A percentile compares a stretch with the other conserved stretches of the same genome.
phyloP scores from a whole-genome alignment of 2,329 filamentous ascomycete genomes.

The Teratosphaeria destructans region DNA sequence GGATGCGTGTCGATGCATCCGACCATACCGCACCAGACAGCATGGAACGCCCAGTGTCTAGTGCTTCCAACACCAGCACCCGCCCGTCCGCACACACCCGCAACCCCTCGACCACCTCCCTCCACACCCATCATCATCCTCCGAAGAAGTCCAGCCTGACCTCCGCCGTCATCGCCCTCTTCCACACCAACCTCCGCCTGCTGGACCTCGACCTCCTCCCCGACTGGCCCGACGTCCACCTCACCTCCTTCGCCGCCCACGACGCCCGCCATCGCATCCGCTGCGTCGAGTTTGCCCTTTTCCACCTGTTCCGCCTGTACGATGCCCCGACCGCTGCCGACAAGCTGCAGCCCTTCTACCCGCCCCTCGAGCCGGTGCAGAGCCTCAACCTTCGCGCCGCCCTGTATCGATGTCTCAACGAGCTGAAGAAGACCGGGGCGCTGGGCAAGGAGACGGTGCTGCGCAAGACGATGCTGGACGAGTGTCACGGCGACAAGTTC shows the following conservation, averaged over 20 bases:
- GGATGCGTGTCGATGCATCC: background rate
- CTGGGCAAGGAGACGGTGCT: slow-evolving; percentile 71
- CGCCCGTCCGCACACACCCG: slow-evolving; percentile 7
- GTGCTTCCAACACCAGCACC: slow-evolving; percentile 1
- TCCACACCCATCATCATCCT: slow-evolving; percentile 1
- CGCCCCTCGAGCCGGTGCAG: slow-evolving; percentile 78
- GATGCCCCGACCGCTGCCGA: slow-evolving; percentile 64
- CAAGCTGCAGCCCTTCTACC: slow-evolving; percentile 84
- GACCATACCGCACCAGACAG: background rate
- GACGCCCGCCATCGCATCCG: slow-evolving; percentile 69
- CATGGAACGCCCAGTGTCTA: slow-evolving; percentile 1
- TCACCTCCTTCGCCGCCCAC: slow-evolving; percentile 54
- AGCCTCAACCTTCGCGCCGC: slow-evolving; percentile 82
- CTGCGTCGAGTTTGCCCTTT: slow-evolving; percentile 83
- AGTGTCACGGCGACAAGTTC: slow-evolving; percentile 84
- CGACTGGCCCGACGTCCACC: slow-evolving; percentile 71
- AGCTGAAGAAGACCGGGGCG: slow-evolving; percentile 76
- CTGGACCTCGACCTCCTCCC: slow-evolving; percentile 64
- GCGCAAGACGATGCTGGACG: slow-evolving; percentile 91
- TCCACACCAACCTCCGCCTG: slow-evolving; percentile 74
- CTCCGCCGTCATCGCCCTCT: slow-evolving; percentile 45
- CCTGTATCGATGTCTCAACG: slow-evolving; percentile 68
- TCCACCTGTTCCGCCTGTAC: slow-evolving; percentile 75
- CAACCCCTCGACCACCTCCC: slow-evolving; percentile 4
- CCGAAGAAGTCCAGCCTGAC: background rate